Percentiles rank a stretch among this genome's conserved stretches.
These are phyloP conservation scores for Laburnicola sp. DNA, from an alignment of 2,329 filamentous ascomycete species.

Conservation along the genomic window DNA sequence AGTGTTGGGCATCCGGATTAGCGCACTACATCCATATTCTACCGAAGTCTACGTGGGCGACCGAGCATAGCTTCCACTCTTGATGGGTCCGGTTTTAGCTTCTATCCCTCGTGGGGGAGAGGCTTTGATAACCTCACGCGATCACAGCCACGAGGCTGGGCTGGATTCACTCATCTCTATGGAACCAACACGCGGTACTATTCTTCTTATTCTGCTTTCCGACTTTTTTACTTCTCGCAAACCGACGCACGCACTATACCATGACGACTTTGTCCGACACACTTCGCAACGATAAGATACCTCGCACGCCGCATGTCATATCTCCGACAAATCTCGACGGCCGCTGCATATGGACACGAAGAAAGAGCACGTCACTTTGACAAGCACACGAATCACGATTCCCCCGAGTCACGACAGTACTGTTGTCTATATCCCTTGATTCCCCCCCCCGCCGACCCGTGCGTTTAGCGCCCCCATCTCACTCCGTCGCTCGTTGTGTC, in stretches of 20 bases:
- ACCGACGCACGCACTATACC: conserved; percentile 7
- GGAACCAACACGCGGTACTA: not conserved
- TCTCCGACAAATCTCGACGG: not conserved
- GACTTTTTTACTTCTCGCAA: conserved; percentile 1
- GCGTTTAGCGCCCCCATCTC: conserved; percentile 8
- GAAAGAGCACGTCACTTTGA: conserved; percentile 2
- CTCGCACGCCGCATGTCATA: not conserved
- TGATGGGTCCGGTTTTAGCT: too few relatives aligned
- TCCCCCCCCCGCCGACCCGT: not conserved
- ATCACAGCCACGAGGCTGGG: too few relatives aligned
- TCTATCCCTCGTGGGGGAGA: too few relatives aligned
- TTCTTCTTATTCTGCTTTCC: not conserved
- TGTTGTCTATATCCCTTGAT: conserved; percentile 2
- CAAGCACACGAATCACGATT: conserved; percentile 13
- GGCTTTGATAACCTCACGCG: too few relatives aligned
- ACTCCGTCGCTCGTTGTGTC: conserved; percentile 3
- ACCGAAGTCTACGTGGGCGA: too few relatives aligned
- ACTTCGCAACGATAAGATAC: conserved; percentile 19
- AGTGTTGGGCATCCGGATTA: not conserved
- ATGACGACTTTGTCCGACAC: conserved; percentile 13
- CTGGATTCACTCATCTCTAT: not conserved
- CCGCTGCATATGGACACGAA: conserved; percentile 6
- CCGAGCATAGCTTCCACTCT: too few relatives aligned
- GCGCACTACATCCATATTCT: not conserved
- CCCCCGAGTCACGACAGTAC: not conserved